Percentiles rank a stretch among this genome's conserved stretches.
These are phyloP conservation scores for Erythrophleum fordii DNA, from an alignment of 306 rosid species.

Conservation along the genomic window DNA sequence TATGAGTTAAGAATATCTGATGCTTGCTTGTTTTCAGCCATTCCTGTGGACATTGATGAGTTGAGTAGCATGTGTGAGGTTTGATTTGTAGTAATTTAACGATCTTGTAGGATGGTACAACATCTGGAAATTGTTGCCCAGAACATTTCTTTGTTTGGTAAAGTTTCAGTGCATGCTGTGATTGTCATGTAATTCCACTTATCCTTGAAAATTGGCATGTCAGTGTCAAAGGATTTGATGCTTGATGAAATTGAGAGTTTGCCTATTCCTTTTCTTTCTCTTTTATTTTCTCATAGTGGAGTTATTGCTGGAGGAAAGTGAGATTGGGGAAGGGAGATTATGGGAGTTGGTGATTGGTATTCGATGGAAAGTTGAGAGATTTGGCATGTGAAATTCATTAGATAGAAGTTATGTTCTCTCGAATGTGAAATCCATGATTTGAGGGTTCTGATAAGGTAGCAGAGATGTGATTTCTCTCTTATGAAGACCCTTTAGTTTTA, in stretches of 20 bases:
- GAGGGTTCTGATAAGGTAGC: not conserved
- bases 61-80: not conserved
- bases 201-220: not conserved
- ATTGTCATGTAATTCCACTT: not conserved
- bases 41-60: not conserved
- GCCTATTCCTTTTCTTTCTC: not conserved
- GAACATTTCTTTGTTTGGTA: not conserved
- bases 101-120: no score
- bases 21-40: not conserved
- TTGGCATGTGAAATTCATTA: not conserved
- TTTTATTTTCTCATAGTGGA: not conserved
- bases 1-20: not conserved
- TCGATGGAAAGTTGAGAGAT: not conserved
- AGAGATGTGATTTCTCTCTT: not conserved
- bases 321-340: not conserved
- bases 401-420: not conserved
- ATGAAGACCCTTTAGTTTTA: not conserved
- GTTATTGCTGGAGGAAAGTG: not conserved
- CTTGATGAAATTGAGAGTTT: not conserved
- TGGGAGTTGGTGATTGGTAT: not conserved
- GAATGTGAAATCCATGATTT: not conserved
- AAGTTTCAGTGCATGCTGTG: not conserved
- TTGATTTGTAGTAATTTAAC: not conserved
- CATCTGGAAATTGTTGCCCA: not conserved
- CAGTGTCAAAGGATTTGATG: not conserved